phyloP scores from a whole-genome alignment of 805 yeast genomes.

The Hanseniaspora singularis region DNA sequence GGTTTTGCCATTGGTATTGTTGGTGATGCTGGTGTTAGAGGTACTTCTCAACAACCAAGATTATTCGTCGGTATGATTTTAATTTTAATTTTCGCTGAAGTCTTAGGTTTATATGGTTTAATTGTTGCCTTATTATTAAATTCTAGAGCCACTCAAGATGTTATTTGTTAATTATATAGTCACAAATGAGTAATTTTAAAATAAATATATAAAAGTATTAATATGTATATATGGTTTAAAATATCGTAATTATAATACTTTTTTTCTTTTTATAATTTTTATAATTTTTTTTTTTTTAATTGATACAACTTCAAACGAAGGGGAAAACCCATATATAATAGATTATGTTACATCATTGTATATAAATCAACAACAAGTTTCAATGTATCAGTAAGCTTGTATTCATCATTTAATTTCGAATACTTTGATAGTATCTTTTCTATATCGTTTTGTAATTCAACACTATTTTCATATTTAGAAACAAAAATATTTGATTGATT shows the following conservation, averaged over 20 bases:
- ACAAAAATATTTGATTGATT: not conserved
- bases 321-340: not conserved
- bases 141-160: slow-evolving; percentile 94
- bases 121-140: slow-evolving; percentile 95
- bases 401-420: no score
- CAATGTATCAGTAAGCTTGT: not conserved
- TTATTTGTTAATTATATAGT: slow-evolving; percentile 60
- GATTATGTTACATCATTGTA: not conserved
- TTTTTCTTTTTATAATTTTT: no score
- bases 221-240: not conserved
- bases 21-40: slow-evolving; percentile 99
- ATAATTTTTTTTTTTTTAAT: no score
- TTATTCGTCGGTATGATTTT: slow-evolving; percentile 96
- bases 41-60: slow-evolving; percentile 96
- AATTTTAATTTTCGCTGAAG: slow-evolving; percentile 97
- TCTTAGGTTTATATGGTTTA: slow-evolving; percentile 93
- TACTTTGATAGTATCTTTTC: not conserved
- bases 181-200: not conserved
- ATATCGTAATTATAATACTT: not conserved
- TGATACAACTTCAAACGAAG: no score
- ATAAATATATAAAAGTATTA: not conserved
- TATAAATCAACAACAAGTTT: not conserved
- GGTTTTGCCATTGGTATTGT: slow-evolving; percentile 99
- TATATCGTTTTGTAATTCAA: not conserved
- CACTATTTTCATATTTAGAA: not conserved